These are phyloP conservation scores for Picea mariana DNA, from an alignment of 83 land plant species.

Conservation along the genomic window DNA sequence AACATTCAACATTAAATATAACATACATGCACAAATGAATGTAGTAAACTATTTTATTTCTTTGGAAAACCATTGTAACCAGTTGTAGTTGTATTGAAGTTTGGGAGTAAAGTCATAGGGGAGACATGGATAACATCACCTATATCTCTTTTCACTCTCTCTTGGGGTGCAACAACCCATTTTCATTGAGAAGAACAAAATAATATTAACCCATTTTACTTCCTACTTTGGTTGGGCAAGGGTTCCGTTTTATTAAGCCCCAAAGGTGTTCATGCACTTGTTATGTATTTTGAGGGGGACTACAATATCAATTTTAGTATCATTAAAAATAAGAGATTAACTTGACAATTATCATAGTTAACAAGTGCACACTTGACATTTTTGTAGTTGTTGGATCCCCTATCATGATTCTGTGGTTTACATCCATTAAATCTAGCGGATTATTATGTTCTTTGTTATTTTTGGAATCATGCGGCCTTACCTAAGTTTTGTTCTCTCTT, in stretches of 20 bases:
- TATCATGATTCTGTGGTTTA: neutral
- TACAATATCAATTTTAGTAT: neutral
- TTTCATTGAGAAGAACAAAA: too few species aligned
- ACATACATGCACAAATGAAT: neutral
- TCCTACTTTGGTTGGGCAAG: conserved; percentile 50
- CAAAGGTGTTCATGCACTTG: conserved; percentile 45
- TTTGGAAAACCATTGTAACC: conserved; percentile 29
- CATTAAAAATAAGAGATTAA: neutral
- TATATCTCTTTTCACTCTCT: conserved; percentile 25
- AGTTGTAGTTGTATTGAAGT: conserved; percentile 30
- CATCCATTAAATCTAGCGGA: neutral
- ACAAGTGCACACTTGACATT: neutral
- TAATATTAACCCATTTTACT: too few species aligned
- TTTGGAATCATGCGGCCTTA: neutral
- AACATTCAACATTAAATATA: too few species aligned
- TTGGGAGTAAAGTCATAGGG: conserved; percentile 53
- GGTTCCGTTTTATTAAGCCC: conserved; percentile 45
- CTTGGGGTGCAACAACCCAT: too few species aligned
- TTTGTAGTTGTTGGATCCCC: neutral
- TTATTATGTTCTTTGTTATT: neutral
- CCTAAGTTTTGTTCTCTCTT: neutral
- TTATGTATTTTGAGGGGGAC: conserved; percentile 44
- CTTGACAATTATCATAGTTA: too few species aligned
- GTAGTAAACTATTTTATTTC: conserved; percentile 30
- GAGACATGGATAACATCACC: conserved; percentile 17